Conservation (phyloP, 768 basidiomycete species). For the Steccherinum ochraceum region DNA sequence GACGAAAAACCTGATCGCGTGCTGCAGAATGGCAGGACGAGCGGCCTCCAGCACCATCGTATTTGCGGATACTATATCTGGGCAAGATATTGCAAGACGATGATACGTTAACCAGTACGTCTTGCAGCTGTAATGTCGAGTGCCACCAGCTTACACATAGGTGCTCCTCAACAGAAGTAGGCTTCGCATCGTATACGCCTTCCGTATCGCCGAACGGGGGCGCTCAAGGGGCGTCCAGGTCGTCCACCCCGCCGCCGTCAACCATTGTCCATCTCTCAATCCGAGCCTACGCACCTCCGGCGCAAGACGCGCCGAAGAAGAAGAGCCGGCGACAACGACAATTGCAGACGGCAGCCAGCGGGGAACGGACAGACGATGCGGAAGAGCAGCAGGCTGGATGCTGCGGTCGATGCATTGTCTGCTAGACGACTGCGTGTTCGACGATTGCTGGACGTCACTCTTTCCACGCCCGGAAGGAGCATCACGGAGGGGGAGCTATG, state of each 20-base stretch:
- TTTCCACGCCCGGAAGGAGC: too few relatives aligned
- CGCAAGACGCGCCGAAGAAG: slow-evolving; percentile 50
- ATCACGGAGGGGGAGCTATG: neutral
- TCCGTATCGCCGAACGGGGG: neutral
- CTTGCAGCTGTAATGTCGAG: slow-evolving; percentile 2
- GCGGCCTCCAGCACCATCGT: slow-evolving; percentile 70
- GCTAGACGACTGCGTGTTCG: slow-evolving; percentile 20
- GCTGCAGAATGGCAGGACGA: slow-evolving; percentile 70
- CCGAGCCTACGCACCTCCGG: slow-evolving; percentile 48
- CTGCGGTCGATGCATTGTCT: slow-evolving; percentile 34
- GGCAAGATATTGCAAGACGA: slow-evolving; percentile 84
- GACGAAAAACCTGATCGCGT: neutral
- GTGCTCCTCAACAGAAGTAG: slow-evolving; percentile 18
- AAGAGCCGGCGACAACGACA: slow-evolving; percentile 33
- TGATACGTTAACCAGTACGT: slow-evolving; percentile 63
- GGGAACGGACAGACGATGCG: slow-evolving; percentile 10
- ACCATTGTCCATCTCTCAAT: slow-evolving; percentile 78
- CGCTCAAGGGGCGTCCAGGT: slow-evolving; percentile 3
- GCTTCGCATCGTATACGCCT: slow-evolving; percentile 22
- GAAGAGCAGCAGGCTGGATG: slow-evolving; percentile 25
- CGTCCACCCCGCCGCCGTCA: slow-evolving; percentile 21
- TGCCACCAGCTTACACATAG: neutral
- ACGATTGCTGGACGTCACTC: too few relatives aligned
- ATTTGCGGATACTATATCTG: slow-evolving; percentile 67
- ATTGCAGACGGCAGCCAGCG: neutral